Conservation (phyloP, 2,329 filamentous ascomycete genomes). For the Claviceps sp. region DNA sequence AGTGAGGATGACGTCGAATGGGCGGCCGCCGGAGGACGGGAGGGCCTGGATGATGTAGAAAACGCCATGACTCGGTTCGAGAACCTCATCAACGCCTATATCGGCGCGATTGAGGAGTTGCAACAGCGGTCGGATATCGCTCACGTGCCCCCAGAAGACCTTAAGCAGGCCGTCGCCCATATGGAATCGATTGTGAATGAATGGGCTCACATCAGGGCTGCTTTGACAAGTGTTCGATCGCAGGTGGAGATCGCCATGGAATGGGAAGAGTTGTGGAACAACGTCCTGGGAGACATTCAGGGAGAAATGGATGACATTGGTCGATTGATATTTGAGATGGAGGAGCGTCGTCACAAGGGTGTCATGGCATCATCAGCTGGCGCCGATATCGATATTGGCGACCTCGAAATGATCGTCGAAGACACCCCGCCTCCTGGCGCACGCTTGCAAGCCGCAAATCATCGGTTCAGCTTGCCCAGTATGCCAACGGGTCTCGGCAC, state of each 20-base stretch:
- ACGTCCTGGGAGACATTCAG: slow-evolving; percentile 83
- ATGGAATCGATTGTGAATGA: slow-evolving; percentile 79
- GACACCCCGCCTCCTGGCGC: slow-evolving; percentile 52
- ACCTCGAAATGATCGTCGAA: slow-evolving; percentile 87
- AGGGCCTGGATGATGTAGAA: slow-evolving; percentile 62
- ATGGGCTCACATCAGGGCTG: slow-evolving; percentile 70
- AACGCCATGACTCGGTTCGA: slow-evolving; percentile 74
- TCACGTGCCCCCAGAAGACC: slow-evolving; percentile 54
- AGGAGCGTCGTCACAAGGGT: slow-evolving; percentile 79
- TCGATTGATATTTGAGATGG: slow-evolving; percentile 89
- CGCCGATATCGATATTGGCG: slow-evolving; percentile 68
- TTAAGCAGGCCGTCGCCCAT: slow-evolving; percentile 64
- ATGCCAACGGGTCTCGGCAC: slow-evolving; percentile 51
- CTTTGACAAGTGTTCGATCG: slow-evolving; percentile 65
- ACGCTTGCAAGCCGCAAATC: slow-evolving; percentile 37
- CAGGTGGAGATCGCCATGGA: slow-evolving; percentile 98
- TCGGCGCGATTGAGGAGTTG: slow-evolving; percentile 83
- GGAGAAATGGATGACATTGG: slow-evolving; percentile 70
- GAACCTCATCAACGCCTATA: slow-evolving; percentile 79
- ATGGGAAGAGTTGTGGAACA: slow-evolving; percentile 96
- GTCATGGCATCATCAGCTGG: slow-evolving; percentile 46
- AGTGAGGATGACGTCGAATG: slow-evolving; percentile 97
- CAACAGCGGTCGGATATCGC: slow-evolving; percentile 67
- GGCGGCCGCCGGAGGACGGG: slow-evolving; percentile 76
- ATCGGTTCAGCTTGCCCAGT: slow-evolving; percentile 54